Percentiles rank a stretch among this genome's conserved stretches.
Conservation (phyloP, 2,329 filamentous ascomycete species). For the Cordyceps militaris region DNA sequence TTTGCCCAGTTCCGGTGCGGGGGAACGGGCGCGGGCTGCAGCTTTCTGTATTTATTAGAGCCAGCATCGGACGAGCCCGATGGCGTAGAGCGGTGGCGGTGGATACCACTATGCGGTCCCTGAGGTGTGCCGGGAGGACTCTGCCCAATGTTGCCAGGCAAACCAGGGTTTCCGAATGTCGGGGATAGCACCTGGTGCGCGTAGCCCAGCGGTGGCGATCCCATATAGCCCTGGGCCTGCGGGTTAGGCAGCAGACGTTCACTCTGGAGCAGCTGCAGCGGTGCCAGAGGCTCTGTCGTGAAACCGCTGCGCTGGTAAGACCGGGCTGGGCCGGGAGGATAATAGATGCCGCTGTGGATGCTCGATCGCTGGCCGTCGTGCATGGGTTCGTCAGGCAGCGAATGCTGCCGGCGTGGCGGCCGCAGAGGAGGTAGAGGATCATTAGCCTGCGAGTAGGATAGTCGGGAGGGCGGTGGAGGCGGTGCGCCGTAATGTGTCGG, state of each 20-base stretch:
- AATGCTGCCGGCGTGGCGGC: constrained; percentile 29
- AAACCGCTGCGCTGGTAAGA: constrained; percentile 27
- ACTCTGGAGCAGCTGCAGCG: constrained; percentile 23
- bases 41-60: constrained; percentile 46
- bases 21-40: constrained; percentile 50
- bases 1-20: constrained; percentile 41
- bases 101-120: constrained; percentile 23
- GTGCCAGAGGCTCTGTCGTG: constrained; percentile 24
- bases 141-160: constrained; percentile 26
- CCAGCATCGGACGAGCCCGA: constrained; percentile 32
- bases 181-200: constrained; percentile 29
- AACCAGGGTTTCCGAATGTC: constrained; percentile 28
- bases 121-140: constrained; percentile 29
- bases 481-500: constrained; percentile 20
- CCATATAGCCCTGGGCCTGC: constrained; percentile 27
- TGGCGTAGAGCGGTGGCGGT: constrained; percentile 31
- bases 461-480: constrained; percentile 21
- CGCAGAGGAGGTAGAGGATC: constrained; percentile 33
- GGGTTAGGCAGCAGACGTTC: constrained; percentile 31
- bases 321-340: constrained; percentile 23
- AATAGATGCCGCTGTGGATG: constrained; percentile 25
- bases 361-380: constrained; percentile 24
- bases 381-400: constrained; percentile 27
- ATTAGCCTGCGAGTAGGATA: constrained; percentile 30
- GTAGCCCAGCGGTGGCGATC: constrained; percentile 28